These are phyloP conservation scores for Euphorbia corollata DNA, from an alignment of 441 rosid species.

Conservation along the genomic window DNA sequence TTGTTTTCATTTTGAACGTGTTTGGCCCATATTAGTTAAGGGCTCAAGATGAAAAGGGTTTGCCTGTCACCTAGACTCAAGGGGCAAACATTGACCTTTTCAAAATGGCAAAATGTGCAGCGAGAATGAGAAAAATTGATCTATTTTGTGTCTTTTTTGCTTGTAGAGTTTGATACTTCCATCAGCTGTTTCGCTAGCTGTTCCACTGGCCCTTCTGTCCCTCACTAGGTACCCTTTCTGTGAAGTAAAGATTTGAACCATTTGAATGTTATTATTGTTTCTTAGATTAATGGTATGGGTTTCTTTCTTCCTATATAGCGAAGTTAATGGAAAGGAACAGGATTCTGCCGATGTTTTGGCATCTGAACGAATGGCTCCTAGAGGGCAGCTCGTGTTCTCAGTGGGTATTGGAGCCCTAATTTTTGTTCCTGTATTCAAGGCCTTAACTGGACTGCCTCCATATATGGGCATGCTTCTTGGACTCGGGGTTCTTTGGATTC, in stretches of 20 bases:
- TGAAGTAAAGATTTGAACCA: slow-evolving; percentile 6
- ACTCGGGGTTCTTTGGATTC: slow-evolving; percentile 95
- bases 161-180: slow-evolving; percentile 66
- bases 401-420: slow-evolving; percentile 80
- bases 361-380: slow-evolving; percentile 87
- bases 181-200: slow-evolving; percentile 69
- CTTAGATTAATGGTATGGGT: slow-evolving; percentile 18
- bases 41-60: no score
- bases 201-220: slow-evolving; percentile 85
- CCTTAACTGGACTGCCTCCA: slow-evolving; percentile 92
- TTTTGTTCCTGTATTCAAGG: slow-evolving; percentile 89
- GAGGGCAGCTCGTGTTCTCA: slow-evolving; percentile 74
- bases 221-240: slow-evolving; percentile 61
- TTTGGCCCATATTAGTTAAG: no score
- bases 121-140: neutral
- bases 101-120: neutral
- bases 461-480: slow-evolving; percentile 90
- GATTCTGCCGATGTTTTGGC: slow-evolving; percentile 52
- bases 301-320: slow-evolving; percentile 45
- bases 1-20: neutral
- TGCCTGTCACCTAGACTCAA: no score
- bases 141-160: slow-evolving; percentile 13
- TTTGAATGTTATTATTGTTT: slow-evolving; percentile 13
- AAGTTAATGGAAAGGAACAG: slow-evolving; percentile 75
- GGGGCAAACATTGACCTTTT: neutral